Evolutionary conservation across 768 basidiomycete species (phyloP), one percentile per base, ranked within the genome.

Genomic region (Suillus weaverae): DNA sequence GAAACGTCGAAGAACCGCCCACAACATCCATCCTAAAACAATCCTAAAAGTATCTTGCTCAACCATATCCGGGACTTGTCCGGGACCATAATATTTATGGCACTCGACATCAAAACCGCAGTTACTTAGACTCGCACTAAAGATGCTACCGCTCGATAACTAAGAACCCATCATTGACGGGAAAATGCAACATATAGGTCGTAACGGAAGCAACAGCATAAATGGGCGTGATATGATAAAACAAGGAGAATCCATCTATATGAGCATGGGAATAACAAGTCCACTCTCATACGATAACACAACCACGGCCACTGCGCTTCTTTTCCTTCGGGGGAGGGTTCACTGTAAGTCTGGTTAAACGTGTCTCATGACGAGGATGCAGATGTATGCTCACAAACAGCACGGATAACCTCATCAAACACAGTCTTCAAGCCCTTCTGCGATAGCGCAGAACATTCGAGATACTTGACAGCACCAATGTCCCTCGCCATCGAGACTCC

Each of bases 381-480:
- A 41, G 50, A 50, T 7, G 14, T 61, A 43, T 41, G 90, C 93
- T 86, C 77, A 95, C 93, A 81, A 70, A 99, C 97, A 63, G 95
- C 94, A 62, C 97, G 88, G 72, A 99, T 99, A 50, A 97, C 97
- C 79, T 99, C 97, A 77, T 99, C 97, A 75, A 99, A 99, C 51
- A 99, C 97, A 64, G 91, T 96, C 87, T 99, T 99, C 74, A 99
- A 81, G 18, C 97, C 97, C 80, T 99, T 97, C 83, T 99, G 97
- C 55, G 97, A 98, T 73, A 97, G 81, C 39, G 96, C 95, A 35
- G 95, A 97, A 78, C 95, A 97, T 77, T 97, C 95, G 64, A 97
- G 81, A 73, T 97, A 97, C 79, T 96, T 96, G 69, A 98, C 94
- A 39, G 97, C 97, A 32, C 90, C 91, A 69, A 99, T 95, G 71